Percentiles rank a stretch among this genome's conserved stretches.
Conservation (phyloP, 148 eudicot species). For the Persicaria tinctoria region DNA sequence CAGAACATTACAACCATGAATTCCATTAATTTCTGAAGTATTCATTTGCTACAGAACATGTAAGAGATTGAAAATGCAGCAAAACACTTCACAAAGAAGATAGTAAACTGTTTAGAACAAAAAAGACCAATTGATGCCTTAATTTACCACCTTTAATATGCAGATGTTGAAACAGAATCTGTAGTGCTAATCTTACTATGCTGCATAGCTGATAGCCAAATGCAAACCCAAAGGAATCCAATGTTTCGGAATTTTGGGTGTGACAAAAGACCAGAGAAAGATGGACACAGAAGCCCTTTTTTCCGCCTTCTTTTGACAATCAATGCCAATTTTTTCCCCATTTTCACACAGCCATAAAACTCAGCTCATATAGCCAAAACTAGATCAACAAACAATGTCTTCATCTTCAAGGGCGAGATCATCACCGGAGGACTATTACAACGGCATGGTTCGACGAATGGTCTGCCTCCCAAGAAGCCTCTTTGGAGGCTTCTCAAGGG, state of each 20-base stretch:
- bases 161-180: not conserved
- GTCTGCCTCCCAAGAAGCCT: constrained; percentile 65
- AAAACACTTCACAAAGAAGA: not conserved
- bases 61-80: not conserved
- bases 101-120: not conserved
- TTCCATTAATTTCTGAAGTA: not conserved
- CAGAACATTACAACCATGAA: not conserved
- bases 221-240: constrained; percentile 6
- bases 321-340: not conserved
- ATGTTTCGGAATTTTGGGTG: not conserved
- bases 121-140: not conserved
- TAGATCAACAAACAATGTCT: constrained; percentile 5
- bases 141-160: not conserved
- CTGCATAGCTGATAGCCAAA: not conserved
- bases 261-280: not conserved
- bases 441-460: constrained; percentile 55
- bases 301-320: not conserved
- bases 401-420: not conserved
- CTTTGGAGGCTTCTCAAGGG: constrained; percentile 62
- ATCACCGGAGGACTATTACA: constrained; percentile 2
- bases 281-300: not conserved
- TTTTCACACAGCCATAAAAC: not conserved
- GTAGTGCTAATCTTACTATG: not conserved
- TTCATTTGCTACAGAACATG: not conserved
- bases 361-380: not conserved